phyloP scores from a whole-genome alignment of 495 filamentous ascomycete genomes.

The Neurospora sp. region DNA sequence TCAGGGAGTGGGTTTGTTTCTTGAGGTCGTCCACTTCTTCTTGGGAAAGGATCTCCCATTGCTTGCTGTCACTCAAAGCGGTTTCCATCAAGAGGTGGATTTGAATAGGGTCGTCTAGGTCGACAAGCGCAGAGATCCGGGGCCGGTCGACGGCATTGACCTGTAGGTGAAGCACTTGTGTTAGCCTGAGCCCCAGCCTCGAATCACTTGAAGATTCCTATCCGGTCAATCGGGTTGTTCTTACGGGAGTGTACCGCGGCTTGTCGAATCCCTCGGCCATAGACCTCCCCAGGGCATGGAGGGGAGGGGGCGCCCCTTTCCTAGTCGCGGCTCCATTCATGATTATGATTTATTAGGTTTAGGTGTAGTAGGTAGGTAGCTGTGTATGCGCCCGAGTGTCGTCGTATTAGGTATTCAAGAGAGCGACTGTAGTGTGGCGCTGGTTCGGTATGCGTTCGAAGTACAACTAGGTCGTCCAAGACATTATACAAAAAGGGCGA shows the following conservation, averaged over 20 bases:
- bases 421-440: neutral
- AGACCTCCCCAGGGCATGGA: neutral
- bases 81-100: conserved; percentile 90
- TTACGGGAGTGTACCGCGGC: conserved; percentile 39
- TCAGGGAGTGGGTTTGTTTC: conserved; percentile 62
- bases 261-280: conserved; percentile 14
- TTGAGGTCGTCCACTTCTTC: conserved; percentile 88
- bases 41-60: conserved; percentile 75
- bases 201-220: neutral
- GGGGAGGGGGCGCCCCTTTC: conserved; percentile 3
- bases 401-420: neutral
- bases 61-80: conserved; percentile 74
- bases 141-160: conserved; percentile 15
- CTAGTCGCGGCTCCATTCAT: conserved; percentile 14
- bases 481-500: conserved; percentile 12
- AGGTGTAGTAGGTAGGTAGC: neutral
- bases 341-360: neutral
- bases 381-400: neutral
- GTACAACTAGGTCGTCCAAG: conserved; percentile 9
- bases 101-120: conserved; percentile 46
- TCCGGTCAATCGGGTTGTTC: conserved; percentile 5
- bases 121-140: conserved; percentile 34
- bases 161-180: neutral
- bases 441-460: neutral
- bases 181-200: neutral